Conservation (phyloP, 257 asterid species). For the Handroanthus guayacan region DNA sequence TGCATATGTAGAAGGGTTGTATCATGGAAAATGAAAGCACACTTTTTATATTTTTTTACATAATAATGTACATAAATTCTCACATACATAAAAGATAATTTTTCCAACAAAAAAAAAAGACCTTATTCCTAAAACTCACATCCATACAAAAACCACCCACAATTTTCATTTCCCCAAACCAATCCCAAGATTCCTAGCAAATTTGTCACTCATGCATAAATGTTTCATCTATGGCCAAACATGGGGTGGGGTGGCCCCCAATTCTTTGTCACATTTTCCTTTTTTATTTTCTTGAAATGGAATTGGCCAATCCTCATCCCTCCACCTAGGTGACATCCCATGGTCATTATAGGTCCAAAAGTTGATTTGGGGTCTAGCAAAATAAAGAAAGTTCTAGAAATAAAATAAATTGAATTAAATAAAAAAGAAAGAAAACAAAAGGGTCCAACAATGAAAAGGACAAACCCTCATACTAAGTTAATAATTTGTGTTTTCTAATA, state of each 20-base stretch:
- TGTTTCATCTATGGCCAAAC: constrained; percentile 18
- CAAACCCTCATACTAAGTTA: constrained; percentile 24
- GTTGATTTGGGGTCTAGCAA: constrained; percentile 13
- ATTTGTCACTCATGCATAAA: neutral
- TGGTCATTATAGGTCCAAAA: constrained; percentile 32
- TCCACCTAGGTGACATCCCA: neutral
- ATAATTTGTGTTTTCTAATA: constrained; percentile 24
- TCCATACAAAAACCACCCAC: neutral
- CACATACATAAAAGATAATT: too few species aligned
- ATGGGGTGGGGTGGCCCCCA: constrained; percentile 17
- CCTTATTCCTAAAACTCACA: neutral
- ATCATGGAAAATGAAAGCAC: too few species aligned
- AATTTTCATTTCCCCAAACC: neutral
- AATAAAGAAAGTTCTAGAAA: constrained; percentile 31
- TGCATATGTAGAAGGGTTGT: too few species aligned
- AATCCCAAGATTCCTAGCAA: constrained; percentile 9
- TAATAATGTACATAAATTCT: too few species aligned
- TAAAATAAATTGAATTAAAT: neutral
- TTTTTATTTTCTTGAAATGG: constrained; percentile 13
- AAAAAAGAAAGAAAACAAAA: neutral
- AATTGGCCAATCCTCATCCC: constrained; percentile 2
- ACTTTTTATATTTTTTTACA: too few species aligned
- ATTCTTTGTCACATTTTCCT: constrained; percentile 10
- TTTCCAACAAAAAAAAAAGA: too few species aligned
- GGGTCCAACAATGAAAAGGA: constrained; percentile 30